Conservation (phyloP, 495 filamentous ascomycete species). For the Hypoxylon perforatum region DNA sequence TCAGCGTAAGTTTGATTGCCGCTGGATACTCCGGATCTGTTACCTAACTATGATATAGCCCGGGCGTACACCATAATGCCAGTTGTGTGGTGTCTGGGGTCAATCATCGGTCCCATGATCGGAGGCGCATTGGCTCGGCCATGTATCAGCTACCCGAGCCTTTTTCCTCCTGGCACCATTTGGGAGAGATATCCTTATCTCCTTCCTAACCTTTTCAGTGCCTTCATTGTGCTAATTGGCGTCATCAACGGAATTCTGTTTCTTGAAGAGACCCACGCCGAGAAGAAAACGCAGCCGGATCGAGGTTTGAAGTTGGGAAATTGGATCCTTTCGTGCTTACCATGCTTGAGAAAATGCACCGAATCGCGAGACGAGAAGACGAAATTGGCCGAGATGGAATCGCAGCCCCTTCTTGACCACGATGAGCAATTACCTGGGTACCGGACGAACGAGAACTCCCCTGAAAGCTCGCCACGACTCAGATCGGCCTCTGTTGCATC, state of each 20-base stretch:
- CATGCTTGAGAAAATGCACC: constrained; percentile 46
- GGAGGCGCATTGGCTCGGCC: constrained; percentile 91
- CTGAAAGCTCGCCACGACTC: constrained; percentile 61
- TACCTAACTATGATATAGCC: constrained; percentile 60
- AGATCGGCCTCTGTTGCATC: constrained; percentile 45
- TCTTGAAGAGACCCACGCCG: constrained; percentile 92
- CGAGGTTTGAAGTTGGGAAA: constrained; percentile 79
- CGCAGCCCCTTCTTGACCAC: constrained; percentile 63
- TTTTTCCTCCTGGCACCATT: constrained; percentile 78
- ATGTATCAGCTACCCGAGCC: constrained; percentile 78
- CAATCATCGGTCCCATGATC: constrained; percentile 87
- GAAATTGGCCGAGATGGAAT: constrained; percentile 54
- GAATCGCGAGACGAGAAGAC: constrained; percentile 41
- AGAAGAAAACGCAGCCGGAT: constrained; percentile 82
- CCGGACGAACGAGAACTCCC: constrained; percentile 69
- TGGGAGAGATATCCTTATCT: constrained; percentile 91
- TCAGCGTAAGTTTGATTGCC: constrained; percentile 69
- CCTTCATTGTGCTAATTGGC: constrained; percentile 78
- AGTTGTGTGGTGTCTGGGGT: constrained; percentile 96
- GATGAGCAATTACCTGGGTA: constrained; percentile 71
- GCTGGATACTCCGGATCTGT: constrained; percentile 6
- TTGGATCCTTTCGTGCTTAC: constrained; percentile 70
- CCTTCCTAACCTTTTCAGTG: constrained; percentile 92
- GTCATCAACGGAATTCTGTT: constrained; percentile 88
- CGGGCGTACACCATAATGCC: constrained; percentile 97